Percentiles rank a stretch among this genome's conserved stretches.
Conservation (phyloP, 2,329 filamentous ascomycete genomes). For the Ilyonectria robusta region DNA sequence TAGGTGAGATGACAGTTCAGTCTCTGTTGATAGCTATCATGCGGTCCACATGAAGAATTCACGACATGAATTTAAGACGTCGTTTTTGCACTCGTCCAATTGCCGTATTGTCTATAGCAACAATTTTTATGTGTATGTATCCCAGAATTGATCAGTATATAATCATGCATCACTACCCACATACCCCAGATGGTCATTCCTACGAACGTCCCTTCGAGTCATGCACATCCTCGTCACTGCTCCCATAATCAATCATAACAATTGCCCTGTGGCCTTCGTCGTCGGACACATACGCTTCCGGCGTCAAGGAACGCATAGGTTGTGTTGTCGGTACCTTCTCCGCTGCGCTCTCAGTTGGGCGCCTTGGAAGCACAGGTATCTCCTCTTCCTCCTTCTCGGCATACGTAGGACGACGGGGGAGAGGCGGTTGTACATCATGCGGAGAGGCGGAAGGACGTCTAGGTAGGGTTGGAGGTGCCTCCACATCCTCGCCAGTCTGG, state of each 20-base stretch:
- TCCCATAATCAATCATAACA: constrained; percentile 56
- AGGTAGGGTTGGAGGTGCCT: constrained; percentile 32
- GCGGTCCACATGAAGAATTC: not conserved
- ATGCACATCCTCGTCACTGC: constrained; percentile 41
- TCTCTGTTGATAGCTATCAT: not conserved
- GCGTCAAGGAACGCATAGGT: constrained; percentile 43
- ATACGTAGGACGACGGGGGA: constrained; percentile 35
- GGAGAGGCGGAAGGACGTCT: constrained; percentile 29
- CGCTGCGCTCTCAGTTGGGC: constrained; percentile 29
- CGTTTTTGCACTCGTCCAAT: not conserved
- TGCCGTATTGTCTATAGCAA: not conserved
- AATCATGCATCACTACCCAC: not conserved
- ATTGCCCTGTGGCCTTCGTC: constrained; percentile 56
- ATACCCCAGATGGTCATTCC: not conserved
- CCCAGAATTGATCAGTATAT: not conserved
- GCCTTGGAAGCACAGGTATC: constrained; percentile 36
- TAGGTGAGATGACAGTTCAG: not conserved
- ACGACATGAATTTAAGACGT: not conserved
- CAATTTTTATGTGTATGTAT: not conserved
- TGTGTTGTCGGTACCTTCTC: constrained; percentile 21
- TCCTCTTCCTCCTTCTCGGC: constrained; percentile 27
- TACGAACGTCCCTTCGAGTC: not conserved
- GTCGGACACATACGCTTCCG: constrained; percentile 47
- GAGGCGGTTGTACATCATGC: constrained; percentile 25
- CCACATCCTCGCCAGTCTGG: constrained; percentile 12